Percentiles rank a stretch among this genome's conserved stretches.
Conservation (phyloP, 1,284 basidiomycete genomes). For the Xerocomus tenax region DNA sequence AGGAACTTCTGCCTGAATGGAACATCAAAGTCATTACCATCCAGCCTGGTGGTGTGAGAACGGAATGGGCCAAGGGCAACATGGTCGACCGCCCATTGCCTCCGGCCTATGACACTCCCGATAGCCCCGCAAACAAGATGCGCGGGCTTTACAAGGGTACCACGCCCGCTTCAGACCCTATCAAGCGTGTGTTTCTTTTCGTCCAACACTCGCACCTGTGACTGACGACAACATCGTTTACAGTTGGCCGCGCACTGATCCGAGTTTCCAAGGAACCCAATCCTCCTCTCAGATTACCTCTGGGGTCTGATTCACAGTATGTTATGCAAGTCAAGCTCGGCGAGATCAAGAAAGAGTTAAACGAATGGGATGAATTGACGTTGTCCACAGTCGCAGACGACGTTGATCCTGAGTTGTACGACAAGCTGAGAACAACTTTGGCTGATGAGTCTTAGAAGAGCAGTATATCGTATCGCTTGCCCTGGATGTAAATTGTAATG, state of each 20-base stretch:
- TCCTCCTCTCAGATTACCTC: constrained; percentile 20
- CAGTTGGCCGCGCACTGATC: constrained; percentile 17
- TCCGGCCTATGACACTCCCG: constrained; percentile 11
- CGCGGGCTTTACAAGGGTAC: constrained; percentile 9
- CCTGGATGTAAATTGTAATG: neutral
- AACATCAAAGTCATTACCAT: constrained; percentile 20
- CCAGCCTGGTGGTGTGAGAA: constrained; percentile 21
- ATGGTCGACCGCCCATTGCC: constrained; percentile 17
- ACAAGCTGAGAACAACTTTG: neutral
- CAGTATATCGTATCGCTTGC: neutral
- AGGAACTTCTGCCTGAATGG: constrained; percentile 22
- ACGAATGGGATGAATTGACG: constrained; percentile 16
- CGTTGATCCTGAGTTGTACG: neutral
- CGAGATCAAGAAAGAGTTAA: constrained; percentile 16
- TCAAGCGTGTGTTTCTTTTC: neutral
- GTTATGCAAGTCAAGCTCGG: constrained; percentile 14
- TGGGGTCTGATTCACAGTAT: constrained; percentile 19
- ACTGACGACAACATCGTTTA: neutral
- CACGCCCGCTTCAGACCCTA: no score
- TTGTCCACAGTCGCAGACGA: constrained; percentile 22
- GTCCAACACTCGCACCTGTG: neutral
- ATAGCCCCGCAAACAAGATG: constrained; percentile 17
- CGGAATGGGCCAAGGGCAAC: constrained; percentile 20
- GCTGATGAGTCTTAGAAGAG: neutral
- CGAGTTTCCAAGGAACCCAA: constrained; percentile 16